A percentile compares a stretch with the other conserved stretches of the same genome.
These are phyloP conservation scores for Crassisporium funariophilum DNA, from an alignment of 768 basidiomycete genomes.

Conservation along the genomic window DNA sequence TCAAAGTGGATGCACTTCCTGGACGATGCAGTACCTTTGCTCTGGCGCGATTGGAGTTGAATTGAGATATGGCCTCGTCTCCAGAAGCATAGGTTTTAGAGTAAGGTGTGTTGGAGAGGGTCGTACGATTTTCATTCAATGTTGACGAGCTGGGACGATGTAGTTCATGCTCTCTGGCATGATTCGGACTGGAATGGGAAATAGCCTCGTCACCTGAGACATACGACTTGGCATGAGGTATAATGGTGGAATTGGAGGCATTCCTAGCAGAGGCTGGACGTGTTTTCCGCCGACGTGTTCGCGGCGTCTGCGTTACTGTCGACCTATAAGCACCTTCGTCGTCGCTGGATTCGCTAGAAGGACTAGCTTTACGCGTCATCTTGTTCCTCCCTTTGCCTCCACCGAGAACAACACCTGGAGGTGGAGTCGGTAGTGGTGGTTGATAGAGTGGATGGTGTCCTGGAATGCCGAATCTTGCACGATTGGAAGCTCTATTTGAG, in stretches of 20 bases:
- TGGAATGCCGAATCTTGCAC: conserved; percentile 57
- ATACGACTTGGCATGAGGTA: conserved; percentile 12
- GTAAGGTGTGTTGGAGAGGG: too few species aligned
- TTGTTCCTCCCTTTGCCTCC: conserved; percentile 41
- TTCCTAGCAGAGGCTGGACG: conserved; percentile 33
- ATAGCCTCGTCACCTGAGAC: conserved; percentile 5
- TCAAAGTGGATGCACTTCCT: conserved; percentile 24
- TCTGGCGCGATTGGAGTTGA: too few species aligned
- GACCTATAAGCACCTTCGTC: conserved; percentile 47
- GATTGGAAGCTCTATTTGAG: conserved; percentile 43
- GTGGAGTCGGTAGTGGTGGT: conserved; percentile 82
- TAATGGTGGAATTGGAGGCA: conserved; percentile 27
- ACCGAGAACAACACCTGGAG: conserved; percentile 76
- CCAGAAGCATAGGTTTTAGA: too few species aligned
- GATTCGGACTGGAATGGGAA: conserved; percentile 3
- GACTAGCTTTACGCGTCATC: conserved; percentile 26
- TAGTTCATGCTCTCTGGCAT: conserved; percentile 11
- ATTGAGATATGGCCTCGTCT: too few species aligned
- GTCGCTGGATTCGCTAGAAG: conserved; percentile 53
- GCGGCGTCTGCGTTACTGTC: conserved; percentile 29
- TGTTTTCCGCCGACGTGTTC: conserved; percentile 34
- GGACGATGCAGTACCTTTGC: too few species aligned
- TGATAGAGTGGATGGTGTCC: conserved; percentile 77
- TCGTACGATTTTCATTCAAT: too few species aligned
- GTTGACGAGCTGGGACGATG: too few species aligned